phyloP scores from a whole-genome alignment of 176 grass and related monocot genomes.

The Oryza longistaminata region DNA sequence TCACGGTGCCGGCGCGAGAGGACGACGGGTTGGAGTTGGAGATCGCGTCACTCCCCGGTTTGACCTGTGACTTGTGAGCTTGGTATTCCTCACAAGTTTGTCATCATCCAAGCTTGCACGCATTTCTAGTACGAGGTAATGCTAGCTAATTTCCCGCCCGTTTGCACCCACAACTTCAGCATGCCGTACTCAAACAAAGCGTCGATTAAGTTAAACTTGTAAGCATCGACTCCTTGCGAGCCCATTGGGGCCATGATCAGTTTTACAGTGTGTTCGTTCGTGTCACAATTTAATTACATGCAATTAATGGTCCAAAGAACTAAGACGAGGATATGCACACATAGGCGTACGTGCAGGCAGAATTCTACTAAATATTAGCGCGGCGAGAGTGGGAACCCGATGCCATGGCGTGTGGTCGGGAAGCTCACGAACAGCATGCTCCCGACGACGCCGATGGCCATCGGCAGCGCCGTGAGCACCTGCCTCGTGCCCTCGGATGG shows the following conservation, averaged over 20 bases:
- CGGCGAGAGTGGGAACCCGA: constrained; percentile 70
- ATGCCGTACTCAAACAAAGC: neutral
- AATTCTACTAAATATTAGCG: constrained; percentile 24
- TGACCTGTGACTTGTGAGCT: too few relatives aligned
- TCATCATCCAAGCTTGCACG: neutral
- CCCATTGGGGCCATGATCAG: neutral
- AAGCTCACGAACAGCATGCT: constrained; percentile 82
- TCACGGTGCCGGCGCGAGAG: too few relatives aligned
- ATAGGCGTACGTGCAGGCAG: too few relatives aligned
- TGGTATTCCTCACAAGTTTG: too few relatives aligned
- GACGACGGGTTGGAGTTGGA: too few relatives aligned
- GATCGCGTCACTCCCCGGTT: too few relatives aligned
- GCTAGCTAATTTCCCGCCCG: neutral
- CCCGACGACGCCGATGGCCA: constrained; percentile 68
- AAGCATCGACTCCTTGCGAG: neutral
- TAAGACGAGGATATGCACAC: neutral
- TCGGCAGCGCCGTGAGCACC: constrained; percentile 63
- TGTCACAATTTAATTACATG: neutral
- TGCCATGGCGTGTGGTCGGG: constrained; percentile 77
- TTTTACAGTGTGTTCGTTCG: neutral
- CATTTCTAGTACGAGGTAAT: neutral
- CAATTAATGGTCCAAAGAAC: neutral
- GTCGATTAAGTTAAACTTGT: neutral
- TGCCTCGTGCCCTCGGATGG: constrained; percentile 62
- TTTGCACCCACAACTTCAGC: too few relatives aligned